phyloP scores from a whole-genome alignment of 2,329 filamentous ascomycete genomes.

The Exophiala bonariae region DNA sequence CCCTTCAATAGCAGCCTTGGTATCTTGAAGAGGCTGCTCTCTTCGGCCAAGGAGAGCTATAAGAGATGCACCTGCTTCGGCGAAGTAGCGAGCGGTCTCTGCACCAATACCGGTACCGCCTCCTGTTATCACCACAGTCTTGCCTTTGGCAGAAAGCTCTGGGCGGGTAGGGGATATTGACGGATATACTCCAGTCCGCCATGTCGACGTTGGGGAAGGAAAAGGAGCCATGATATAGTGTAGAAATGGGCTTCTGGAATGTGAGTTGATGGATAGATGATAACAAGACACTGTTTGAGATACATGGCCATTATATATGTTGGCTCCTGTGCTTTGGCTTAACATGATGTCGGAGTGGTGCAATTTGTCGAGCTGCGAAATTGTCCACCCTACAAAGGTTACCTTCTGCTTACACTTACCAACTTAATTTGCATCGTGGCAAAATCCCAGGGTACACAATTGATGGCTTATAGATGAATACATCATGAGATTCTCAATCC shows the following conservation, averaged over 20 bases:
- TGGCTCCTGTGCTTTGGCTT: no score
- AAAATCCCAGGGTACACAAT: no score
- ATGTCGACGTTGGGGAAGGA: conserved; percentile 39
- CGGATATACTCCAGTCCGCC: conserved; percentile 24
- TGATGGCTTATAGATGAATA: no score
- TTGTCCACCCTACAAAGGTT: no score
- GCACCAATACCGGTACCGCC: conserved; percentile 47
- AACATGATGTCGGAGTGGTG: conserved; percentile 23
- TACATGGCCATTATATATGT: no score
- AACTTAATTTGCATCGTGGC: no score
- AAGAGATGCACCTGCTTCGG: conserved; percentile 43
- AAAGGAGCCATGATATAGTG: conserved; percentile 35
- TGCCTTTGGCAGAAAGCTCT: conserved; percentile 41
- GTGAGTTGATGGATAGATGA: conserved; percentile 8
- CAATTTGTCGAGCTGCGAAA: conserved; percentile 23
- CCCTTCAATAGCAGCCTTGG: conserved; percentile 37
- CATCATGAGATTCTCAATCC: no score
- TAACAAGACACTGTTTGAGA: no score
- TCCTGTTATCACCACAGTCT: conserved; percentile 45
- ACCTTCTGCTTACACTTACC: no score
- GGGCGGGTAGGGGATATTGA: conserved; percentile 42
- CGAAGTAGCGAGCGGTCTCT: conserved; percentile 45
- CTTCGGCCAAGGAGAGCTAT: conserved; percentile 48
- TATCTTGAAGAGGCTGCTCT: conserved; percentile 35
- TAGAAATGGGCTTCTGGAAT: neutral